Conservation (phyloP, 2,329 filamentous ascomycete genomes). For the Aotearoamyces nothofagi region DNA sequence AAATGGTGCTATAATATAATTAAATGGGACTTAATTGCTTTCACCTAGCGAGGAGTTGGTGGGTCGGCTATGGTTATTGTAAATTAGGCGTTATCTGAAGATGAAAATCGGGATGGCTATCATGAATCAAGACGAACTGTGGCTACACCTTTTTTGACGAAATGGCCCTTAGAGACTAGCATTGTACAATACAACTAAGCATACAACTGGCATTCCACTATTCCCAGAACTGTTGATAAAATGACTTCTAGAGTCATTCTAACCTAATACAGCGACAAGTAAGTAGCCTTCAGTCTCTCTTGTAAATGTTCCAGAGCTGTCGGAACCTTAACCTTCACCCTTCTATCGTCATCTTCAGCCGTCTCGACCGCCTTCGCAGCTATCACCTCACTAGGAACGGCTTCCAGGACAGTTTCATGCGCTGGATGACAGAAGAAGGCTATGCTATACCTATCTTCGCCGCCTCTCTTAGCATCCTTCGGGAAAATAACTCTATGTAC, state of each 20-base stretch:
- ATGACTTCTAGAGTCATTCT: neutral
- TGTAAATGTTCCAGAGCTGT: constrained; percentile 2
- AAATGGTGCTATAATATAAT: constrained; percentile 2
- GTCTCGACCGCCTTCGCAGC: neutral
- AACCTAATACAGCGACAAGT: constrained; percentile 1
- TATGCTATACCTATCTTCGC: constrained; percentile 45
- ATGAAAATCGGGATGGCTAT: too few species aligned
- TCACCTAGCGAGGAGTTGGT: too few species aligned
- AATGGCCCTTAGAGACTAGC: too few species aligned
- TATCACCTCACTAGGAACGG: constrained; percentile 47
- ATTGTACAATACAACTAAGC: too few species aligned
- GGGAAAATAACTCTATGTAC: constrained; percentile 78
- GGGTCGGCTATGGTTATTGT: too few species aligned
- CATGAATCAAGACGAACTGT: too few species aligned
- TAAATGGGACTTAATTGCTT: too few species aligned
- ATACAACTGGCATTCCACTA: too few species aligned
- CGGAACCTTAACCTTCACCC: neutral
- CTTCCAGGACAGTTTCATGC: constrained; percentile 32
- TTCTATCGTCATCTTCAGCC: neutral
- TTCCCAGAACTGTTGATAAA: too few species aligned
- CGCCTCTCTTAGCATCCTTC: constrained; percentile 27
- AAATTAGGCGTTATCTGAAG: too few species aligned
- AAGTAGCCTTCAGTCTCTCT: constrained; percentile 1
- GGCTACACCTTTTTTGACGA: too few species aligned
- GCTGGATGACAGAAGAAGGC: constrained; percentile 56